Conservation (phyloP, 1,284 basidiomycete species). For the Puccinia hordei region DNA sequence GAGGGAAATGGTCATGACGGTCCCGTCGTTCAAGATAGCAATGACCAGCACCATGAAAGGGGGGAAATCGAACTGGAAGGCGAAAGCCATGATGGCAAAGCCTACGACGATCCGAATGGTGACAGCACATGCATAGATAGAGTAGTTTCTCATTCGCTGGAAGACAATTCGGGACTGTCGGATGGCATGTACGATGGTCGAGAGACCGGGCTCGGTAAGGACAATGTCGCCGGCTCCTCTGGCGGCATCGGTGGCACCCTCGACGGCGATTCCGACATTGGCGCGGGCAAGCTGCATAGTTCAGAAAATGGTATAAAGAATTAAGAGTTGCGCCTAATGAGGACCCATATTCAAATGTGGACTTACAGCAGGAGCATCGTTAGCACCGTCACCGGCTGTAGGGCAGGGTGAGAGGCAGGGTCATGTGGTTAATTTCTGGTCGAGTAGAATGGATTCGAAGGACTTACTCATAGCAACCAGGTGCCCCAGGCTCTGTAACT, state of each 20-base stretch:
- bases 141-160: slow-evolving; percentile 96
- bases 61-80: slow-evolving; percentile 51
- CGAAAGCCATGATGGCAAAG: slow-evolving; percentile 51
- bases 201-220: slow-evolving; percentile 90
- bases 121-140: slow-evolving; percentile 64
- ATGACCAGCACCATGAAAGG: slow-evolving; percentile 71
- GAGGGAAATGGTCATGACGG: slow-evolving; percentile 94
- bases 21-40: slow-evolving; percentile 62
- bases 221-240: slow-evolving; percentile 95
- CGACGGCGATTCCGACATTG: slow-evolving; percentile 67
- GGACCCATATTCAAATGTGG: neutral
- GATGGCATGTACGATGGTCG: slow-evolving; percentile 94
- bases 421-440: neutral
- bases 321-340: slow-evolving; percentile 61
- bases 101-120: slow-evolving; percentile 52
- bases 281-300: slow-evolving; percentile 67
- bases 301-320: neutral
- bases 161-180: slow-evolving; percentile 93
- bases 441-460: neutral
- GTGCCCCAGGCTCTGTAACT: slow-evolving; percentile 75
- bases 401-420: neutral
- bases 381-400: slow-evolving; percentile 90
- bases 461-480: slow-evolving; percentile 45
- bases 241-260: slow-evolving; percentile 92
- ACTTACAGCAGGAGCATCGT: slow-evolving; percentile 77